Evolutionary conservation across 192 early-diverging fungal species (phyloP).

Genomic region (Chytriomyces confervae): DNA sequence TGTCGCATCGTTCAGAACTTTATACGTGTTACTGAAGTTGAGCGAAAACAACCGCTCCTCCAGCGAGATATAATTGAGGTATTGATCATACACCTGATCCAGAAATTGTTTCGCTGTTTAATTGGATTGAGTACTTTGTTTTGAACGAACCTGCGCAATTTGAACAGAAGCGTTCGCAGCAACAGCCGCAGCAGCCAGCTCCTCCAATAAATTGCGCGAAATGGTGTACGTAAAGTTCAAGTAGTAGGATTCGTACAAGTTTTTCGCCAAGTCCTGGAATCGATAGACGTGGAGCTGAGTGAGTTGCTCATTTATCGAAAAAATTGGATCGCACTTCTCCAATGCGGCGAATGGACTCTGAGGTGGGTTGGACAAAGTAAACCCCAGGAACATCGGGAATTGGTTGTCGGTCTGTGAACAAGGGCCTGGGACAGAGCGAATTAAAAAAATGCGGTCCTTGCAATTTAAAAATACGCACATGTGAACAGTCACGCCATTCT

Average conservation of each 20-base stretch:
- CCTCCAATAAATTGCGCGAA: slow-evolving; percentile 88
- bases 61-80: slow-evolving; percentile 91
- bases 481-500: slow-evolving; percentile 96
- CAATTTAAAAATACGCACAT: slow-evolving; percentile 66
- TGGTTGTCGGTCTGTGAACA: slow-evolving; percentile 81
- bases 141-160: slow-evolving; percentile 74
- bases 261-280: slow-evolving; percentile 81
- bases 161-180: slow-evolving; percentile 73
- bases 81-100: slow-evolving; percentile 89
- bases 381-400: slow-evolving; percentile 96
- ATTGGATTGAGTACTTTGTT: slow-evolving; percentile 4
- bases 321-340: slow-evolving; percentile 62
- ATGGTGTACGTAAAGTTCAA: slow-evolving; percentile 92
- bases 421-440: slow-evolving; percentile 62
- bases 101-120: not conserved
- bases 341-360: slow-evolving; percentile 82
- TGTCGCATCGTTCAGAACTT: slow-evolving; percentile 81
- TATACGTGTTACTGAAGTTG: slow-evolving; percentile 80
- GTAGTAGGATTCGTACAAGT: slow-evolving; percentile 95
- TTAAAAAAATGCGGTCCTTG: not conserved
- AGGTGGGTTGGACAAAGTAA: slow-evolving; percentile 92
- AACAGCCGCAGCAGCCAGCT: slow-evolving; percentile 86
- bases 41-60: slow-evolving; percentile 94
- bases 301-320: not conserved
- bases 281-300: not conserved